Evolutionary conservation across 2,329 filamentous ascomycete species (phyloP), one percentile per base, ranked within the genome.

Genomic region (Pseudopithomyces chartarum): DNA sequence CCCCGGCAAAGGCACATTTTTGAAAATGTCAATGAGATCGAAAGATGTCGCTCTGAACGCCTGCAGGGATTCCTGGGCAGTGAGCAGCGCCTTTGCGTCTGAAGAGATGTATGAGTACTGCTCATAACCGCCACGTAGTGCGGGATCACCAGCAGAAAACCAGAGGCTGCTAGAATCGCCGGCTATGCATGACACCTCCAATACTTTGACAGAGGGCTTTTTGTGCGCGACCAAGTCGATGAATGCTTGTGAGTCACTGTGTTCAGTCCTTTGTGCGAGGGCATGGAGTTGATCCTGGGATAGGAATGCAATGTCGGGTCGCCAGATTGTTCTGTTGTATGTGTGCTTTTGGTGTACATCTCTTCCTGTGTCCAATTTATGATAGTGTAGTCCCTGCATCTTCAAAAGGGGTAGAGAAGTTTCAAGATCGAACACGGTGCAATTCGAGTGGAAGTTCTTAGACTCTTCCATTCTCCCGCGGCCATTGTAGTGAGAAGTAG

Each of bases 191-290:
- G 68, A 68, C 1, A 75, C 33, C 52, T 77, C 75, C 4, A 76
- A 34, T 8, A 78, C 66, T 1, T 49, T 67, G 0, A 73, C 61
- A 1, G 15, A 22, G 6, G 74, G 75, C 10, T 55, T 73, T 59
- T 76, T 78, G 54, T 76, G 70, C 1, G 71, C 69, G 0, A 76
- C 54, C 0, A 78, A 56, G 44, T 77, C 67, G 19, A 77, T 23
- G n/a, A 23, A 29, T 5, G 26, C 4, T 29, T 29, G 26, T 8
- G 8, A 8, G 26, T 29, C 26, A 29, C 26, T 29, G 26, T 29
- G 4, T 29, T 4, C 26, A 29, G 26, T 5, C 26, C 8, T 29
- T 4, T 29, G 26, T 8, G 34, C 34, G 11, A 38, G n/a, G 5
- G 12, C n/a, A 13, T 38, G 5, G 5, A 38, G n/a, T 13, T 13